Evolutionary conservation across 2,329 filamentous ascomycete genomes (phyloP), one percentile per base, ranked within the genome.

Genomic region (Pestalotiopsis sp.): DNA sequence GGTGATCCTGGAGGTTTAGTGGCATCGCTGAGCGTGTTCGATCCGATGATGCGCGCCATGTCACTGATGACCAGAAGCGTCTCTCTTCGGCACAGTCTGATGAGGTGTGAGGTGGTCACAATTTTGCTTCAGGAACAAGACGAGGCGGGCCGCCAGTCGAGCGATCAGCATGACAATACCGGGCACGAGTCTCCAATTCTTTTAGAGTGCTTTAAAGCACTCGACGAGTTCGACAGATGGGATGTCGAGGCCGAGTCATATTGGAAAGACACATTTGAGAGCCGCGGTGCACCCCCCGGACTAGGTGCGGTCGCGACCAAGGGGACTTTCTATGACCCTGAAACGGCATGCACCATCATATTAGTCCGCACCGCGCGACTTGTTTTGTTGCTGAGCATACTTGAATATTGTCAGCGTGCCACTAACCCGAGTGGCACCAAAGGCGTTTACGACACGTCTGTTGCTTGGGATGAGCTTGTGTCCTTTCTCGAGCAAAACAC

Each of bases 1-100:
- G 75, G 69, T 14, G 77, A 80, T 62, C 56, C 57, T 2, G 25
- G 41, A 40, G 45, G 65, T 17, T 12, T 60, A 13, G 59, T 67
- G 57, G 41, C 56, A 17, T 57, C 38, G 52, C 20, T 67, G 7
- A 62, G 57, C 20, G 20, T n/a, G 31, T 62, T 62, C 31, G 59
- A 62, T 5, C 59, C 59, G 36, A 38, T 62, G 59, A 62, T 62
- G 59, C 59, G 59, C 59, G 59, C 59, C 59, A 40, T 62, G 59
- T 62, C 59, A 23, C 31, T 62, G 20, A 62, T 62, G 59, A 40
- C 59, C 23, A 62, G 20, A 41, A 41, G 27, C 6, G 23, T 62
- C 3, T 40, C 23, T 25, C 59, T 62, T 40, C 27, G 59, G 20
- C 59, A 40, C 59, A 62, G 31, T 25, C 59, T 62, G 36, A 31